These are phyloP conservation scores for Mycena rosella DNA, from an alignment of 768 basidiomycete species.

Conservation along the genomic window DNA sequence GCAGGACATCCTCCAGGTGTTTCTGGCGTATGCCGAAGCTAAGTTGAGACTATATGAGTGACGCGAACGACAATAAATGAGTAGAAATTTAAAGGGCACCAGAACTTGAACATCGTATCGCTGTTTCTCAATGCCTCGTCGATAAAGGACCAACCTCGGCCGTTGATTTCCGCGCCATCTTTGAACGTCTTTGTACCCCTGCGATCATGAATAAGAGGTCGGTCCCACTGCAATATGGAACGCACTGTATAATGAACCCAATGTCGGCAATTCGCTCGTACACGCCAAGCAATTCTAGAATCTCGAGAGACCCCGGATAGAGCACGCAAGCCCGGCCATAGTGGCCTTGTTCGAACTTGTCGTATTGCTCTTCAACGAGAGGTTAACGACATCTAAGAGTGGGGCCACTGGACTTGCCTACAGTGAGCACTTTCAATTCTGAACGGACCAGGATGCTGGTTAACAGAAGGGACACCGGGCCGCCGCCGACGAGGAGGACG, in stretches of 20 bases:
- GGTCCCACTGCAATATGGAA: neutral
- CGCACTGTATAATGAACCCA: constrained; percentile 9
- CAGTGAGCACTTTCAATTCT: neutral
- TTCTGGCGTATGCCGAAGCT: constrained; percentile 11
- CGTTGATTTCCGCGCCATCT: neutral
- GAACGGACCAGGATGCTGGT: constrained; percentile 7
- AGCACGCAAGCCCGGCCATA: constrained; percentile 10
- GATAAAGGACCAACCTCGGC: constrained; percentile 12
- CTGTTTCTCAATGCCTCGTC: neutral
- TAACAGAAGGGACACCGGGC: constrained; percentile 4
- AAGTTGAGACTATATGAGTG: neutral
- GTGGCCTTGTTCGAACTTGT: constrained; percentile 8
- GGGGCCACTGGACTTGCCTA: neutral
- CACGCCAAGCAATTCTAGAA: constrained; percentile 8
- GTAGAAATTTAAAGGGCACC: neutral
- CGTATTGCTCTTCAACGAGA: constrained; percentile 7
- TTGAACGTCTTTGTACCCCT: neutral
- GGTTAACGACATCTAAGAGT: no score
- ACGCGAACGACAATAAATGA: no score
- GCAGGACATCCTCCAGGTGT: constrained; percentile 4
- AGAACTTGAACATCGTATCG: constrained; percentile 15
- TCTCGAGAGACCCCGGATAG: constrained; percentile 5
- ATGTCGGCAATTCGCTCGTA: constrained; percentile 18
- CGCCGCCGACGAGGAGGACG: constrained; percentile 10
- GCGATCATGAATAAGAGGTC: no score